phyloP scores from a whole-genome alignment of 805 yeast genomes.

The Wickerhamomyces tratensis region DNA sequence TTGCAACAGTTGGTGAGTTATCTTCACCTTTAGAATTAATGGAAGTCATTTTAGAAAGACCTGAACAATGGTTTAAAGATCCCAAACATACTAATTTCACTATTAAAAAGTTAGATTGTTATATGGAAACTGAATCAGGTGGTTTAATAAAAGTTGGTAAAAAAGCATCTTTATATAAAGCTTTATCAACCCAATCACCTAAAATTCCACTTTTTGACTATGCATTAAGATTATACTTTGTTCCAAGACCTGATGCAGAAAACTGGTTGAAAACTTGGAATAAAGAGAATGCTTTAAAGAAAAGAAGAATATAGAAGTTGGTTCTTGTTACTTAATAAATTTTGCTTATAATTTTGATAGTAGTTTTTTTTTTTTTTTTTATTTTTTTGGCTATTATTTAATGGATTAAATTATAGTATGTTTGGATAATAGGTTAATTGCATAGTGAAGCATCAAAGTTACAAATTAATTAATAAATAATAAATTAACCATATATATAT shows the following conservation, averaged over 20 bases:
- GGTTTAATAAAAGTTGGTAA: slow-evolving; percentile 83
- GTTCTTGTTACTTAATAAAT: no score
- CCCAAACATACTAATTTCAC: slow-evolving; percentile 54
- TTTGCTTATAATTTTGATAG: no score
- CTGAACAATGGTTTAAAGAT: slow-evolving; percentile 54
- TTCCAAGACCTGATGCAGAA: slow-evolving; percentile 60
- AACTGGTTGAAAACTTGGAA: slow-evolving; percentile 64
- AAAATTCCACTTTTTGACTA: slow-evolving; percentile 71
- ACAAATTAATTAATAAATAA: background rate
- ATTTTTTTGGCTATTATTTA: no score
- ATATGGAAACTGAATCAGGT: slow-evolving; percentile 74
- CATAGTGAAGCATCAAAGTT: background rate
- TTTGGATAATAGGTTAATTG: no score
- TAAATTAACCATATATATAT: background rate
- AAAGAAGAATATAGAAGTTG: slow-evolving; percentile 18
- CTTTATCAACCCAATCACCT: slow-evolving; percentile 52
- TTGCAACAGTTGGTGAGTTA: slow-evolving; percentile 67
- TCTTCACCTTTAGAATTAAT: slow-evolving; percentile 57
- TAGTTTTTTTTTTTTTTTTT: no score
- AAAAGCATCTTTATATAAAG: slow-evolving; percentile 55
- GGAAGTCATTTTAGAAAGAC: slow-evolving; percentile 52
- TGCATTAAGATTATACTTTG: slow-evolving; percentile 62
- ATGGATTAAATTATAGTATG: no score
- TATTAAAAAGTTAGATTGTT: slow-evolving; percentile 53
- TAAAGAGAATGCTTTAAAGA: slow-evolving; percentile 46